These are phyloP conservation scores for Nidula microcarpa DNA, from an alignment of 768 basidiomycete species.

Conservation along the genomic window DNA sequence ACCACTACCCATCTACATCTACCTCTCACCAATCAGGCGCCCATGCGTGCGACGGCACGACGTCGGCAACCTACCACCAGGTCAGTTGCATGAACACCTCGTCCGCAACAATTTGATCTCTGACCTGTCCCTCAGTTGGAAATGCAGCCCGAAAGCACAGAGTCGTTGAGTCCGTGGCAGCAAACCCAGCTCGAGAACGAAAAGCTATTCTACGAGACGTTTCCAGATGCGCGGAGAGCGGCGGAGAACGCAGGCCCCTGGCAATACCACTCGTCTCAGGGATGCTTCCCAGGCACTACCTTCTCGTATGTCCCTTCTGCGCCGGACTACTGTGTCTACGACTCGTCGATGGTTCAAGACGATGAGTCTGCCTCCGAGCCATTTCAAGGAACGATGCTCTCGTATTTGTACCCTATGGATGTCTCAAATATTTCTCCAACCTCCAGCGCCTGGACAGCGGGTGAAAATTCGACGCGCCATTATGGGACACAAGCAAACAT, in stretches of 20 bases:
- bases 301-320: neutral
- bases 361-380: too few species aligned
- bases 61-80: too few species aligned
- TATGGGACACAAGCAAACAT: neutral
- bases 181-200: neutral
- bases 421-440: neutral
- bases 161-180: neutral
- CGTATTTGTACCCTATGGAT: neutral
- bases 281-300: neutral
- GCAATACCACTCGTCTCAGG: neutral
- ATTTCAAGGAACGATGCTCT: neutral
- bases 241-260: neutral
- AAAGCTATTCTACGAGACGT: slow-evolving; percentile 1
- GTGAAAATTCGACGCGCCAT: neutral
- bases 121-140: too few species aligned
- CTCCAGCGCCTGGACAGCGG: neutral
- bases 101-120: too few species aligned
- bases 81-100: too few species aligned
- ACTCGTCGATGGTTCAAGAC: neutral
- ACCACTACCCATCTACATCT: neutral
- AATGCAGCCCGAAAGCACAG: too few species aligned
- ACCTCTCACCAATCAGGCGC: neutral
- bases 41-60: too few species aligned
- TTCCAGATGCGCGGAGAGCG: slow-evolving; percentile 11
- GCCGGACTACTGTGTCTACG: neutral